These are phyloP conservation scores for Penicillium chermesinum DNA, from an alignment of 495 filamentous ascomycete genomes.

Conservation along the genomic window DNA sequence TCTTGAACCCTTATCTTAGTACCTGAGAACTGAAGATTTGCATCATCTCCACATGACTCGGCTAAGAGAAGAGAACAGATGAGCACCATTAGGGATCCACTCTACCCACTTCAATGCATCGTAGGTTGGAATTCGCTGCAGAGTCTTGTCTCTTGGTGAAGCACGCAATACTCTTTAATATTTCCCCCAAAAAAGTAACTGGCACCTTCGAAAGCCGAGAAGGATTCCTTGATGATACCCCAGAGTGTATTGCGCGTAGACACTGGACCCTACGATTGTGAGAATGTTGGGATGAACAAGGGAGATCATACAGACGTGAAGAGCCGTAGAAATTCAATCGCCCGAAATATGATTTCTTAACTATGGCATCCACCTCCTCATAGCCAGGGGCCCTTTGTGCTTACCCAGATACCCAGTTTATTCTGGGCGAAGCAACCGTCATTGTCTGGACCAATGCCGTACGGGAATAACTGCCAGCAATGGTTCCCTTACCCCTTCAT, in stretches of 20 bases:
- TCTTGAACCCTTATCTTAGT: slow-evolving; percentile 25
- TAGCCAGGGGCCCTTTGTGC: slow-evolving; percentile 35
- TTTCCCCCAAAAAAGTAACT: slow-evolving; percentile 43
- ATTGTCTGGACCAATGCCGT: slow-evolving; percentile 51
- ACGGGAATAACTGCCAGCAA: slow-evolving; percentile 45
- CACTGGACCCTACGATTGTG: not conserved
- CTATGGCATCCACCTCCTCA: slow-evolving; percentile 30
- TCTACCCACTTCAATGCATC: slow-evolving; percentile 52
- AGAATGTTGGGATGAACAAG: no score
- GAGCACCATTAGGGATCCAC: slow-evolving; percentile 52
- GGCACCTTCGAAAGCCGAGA: slow-evolving; percentile 38
- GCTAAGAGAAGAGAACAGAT: slow-evolving; percentile 53
- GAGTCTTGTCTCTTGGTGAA: slow-evolving; percentile 27
- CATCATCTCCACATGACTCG: slow-evolving; percentile 48
- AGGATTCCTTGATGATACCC: slow-evolving; percentile 41
- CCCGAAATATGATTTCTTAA: slow-evolving; percentile 34
- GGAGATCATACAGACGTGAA: slow-evolving; percentile 43
- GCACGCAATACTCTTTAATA: not conserved
- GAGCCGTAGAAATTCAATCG: slow-evolving; percentile 54
- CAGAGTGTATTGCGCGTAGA: slow-evolving; percentile 33
- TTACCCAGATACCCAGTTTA: slow-evolving; percentile 50
- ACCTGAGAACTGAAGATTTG: slow-evolving; percentile 38
- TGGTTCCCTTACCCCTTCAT: slow-evolving; percentile 4
- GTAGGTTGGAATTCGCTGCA: slow-evolving; percentile 44
- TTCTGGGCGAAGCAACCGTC: slow-evolving; percentile 57